Conservation (phyloP, 345 rosid genomes). For the Firmiana major region DNA sequence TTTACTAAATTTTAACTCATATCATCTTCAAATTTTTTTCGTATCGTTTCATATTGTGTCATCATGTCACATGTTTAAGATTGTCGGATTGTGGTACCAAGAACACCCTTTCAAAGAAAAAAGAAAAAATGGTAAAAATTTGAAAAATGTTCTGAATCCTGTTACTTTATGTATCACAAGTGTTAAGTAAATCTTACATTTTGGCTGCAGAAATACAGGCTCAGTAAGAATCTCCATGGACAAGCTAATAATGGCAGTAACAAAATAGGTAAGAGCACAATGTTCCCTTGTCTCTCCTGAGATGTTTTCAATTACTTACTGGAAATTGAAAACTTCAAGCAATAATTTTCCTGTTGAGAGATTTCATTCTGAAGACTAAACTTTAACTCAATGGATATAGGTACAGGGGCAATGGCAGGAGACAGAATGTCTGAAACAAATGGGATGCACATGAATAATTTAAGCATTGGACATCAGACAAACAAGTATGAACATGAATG, state of each 20-base stretch:
- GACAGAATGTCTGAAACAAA: slow-evolving; percentile 58
- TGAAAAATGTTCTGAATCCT: not conserved
- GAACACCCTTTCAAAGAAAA: too few relatives aligned
- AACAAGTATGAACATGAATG: slow-evolving; percentile 50
- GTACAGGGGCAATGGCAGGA: slow-evolving; percentile 40
- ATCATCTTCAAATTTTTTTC: too few relatives aligned
- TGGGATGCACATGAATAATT: slow-evolving; percentile 48
- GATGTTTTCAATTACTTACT: not conserved
- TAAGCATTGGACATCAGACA: slow-evolving; percentile 55
- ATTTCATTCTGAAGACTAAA: slow-evolving; percentile 3
- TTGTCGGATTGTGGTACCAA: too few relatives aligned
- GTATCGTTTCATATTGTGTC: too few relatives aligned
- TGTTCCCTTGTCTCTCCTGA: not conserved
- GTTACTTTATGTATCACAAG: not conserved
- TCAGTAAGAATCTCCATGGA: slow-evolving; percentile 83
- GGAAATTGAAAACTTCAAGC: too few relatives aligned
- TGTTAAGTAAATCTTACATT: slow-evolving; percentile 2
- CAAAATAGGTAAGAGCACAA: slow-evolving; percentile 49
- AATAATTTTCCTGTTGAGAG: slow-evolving; percentile 8
- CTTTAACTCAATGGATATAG: slow-evolving; percentile 30
- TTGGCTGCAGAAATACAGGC: slow-evolving; percentile 78
- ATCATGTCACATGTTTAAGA: too few relatives aligned
- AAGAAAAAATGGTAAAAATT: too few relatives aligned
- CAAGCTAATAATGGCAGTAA: slow-evolving; percentile 59
- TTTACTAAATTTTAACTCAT: too few relatives aligned